These are phyloP conservation scores for Arachnopeziza araneosa DNA, from an alignment of 2,329 filamentous ascomycete genomes.

Conservation along the genomic window DNA sequence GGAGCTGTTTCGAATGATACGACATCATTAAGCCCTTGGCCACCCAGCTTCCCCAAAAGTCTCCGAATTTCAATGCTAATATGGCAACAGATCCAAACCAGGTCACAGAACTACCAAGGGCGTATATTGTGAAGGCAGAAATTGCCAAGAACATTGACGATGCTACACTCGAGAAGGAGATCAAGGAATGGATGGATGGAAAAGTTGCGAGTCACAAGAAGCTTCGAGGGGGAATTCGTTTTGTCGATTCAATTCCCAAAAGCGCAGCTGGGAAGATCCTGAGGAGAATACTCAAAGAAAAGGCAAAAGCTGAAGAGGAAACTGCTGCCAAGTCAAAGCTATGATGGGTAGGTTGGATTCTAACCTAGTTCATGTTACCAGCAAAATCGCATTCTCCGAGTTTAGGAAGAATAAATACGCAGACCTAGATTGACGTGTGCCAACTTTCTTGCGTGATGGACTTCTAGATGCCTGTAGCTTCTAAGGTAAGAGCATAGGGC, in stretches of 20 bases:
- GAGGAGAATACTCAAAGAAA: constrained; percentile 40
- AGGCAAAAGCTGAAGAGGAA: constrained; percentile 21
- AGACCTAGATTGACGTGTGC: no score
- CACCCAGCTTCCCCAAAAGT: no score
- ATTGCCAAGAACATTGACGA: constrained; percentile 20
- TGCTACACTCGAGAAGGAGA: constrained; percentile 33
- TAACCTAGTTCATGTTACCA: no score
- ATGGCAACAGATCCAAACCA: constrained; percentile 41
- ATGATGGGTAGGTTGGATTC: neutral
- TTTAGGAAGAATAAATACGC: no score
- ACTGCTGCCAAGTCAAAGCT: constrained; percentile 11
- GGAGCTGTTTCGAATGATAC: no score
- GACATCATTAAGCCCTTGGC: no score
- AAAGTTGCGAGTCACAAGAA: constrained; percentile 60
- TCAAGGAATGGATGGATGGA: constrained; percentile 52
- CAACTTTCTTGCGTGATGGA: no score
- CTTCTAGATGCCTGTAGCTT: no score
- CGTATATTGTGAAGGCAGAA: constrained; percentile 49
- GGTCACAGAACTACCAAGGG: constrained; percentile 64
- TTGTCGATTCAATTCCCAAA: constrained; percentile 64
- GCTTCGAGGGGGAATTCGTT: constrained; percentile 61
- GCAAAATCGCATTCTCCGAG: no score
- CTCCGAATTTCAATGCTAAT: neutral
- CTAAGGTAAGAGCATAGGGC: no score
- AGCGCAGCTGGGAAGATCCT: constrained; percentile 52